Base-by-base conservation (phyloP, 345 rosid genomes). In the Bruguiera sexangula region DNA sequence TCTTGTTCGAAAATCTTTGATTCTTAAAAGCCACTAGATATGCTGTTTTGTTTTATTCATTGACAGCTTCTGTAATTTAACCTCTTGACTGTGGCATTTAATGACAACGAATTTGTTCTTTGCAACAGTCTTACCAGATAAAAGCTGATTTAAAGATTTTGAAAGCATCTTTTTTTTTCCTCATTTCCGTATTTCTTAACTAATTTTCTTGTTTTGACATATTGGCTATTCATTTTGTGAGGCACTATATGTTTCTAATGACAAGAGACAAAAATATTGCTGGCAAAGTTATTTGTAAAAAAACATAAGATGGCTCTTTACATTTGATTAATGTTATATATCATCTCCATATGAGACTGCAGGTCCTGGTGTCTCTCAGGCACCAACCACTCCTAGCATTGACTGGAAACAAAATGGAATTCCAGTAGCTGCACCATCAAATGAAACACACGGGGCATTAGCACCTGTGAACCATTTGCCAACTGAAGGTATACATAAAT, bases 371-470 rank as follows among this genome's bases (percentile, higher is more conserved):
- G 48, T 39, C 9, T 56, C 60, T 24, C 60, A 56, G 24, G 60
- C 31, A 24, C 29, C 18, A 24, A 15, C 60, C 24, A 10, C 31
- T 56, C 63, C 84, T 19, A 82, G 79, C 67, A 58, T 68, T 26
- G 67, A 71, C 68, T 29, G 79, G 82, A 75, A 82, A 72, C 79
- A 43, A 20, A 75, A 36, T 66, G 75, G 75, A 71, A 77, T 63
- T 73, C 98, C 98, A 2, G 80, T 72, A 78, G 78, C 86, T 46
- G 78, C 87, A 70, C 95, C 96, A 1, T 69, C 82, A 30, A 60
- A 75, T 68, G 72, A 73, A 69, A 76, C 70, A 62, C 67, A 80
- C 43, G 73, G 71, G 76, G 80, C 84, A 34, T 80, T 73, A 29
- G 79, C 87, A 73, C 83, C 83, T 20, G 8, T 61, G 51, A 75